These are phyloP conservation scores for Kuraishia cidri DNA, from an alignment of 805 yeast genomes.

Conservation along the genomic window DNA sequence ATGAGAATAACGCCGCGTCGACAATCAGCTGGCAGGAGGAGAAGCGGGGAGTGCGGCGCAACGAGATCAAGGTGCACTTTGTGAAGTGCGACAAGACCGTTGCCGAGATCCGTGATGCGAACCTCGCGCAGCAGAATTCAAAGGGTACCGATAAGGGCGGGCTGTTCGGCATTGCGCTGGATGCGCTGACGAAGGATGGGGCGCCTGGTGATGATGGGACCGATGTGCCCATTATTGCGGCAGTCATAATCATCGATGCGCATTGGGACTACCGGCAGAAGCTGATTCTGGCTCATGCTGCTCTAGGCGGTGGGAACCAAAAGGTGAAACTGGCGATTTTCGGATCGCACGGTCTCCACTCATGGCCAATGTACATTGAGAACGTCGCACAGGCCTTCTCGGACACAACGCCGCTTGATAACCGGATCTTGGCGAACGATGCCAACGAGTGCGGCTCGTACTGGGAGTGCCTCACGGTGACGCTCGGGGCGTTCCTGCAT, in stretches of 20 bases:
- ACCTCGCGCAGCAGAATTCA: slow-evolving; percentile 80
- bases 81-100: slow-evolving; percentile 58
- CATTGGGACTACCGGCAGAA: slow-evolving; percentile 62
- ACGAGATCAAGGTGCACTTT: slow-evolving; percentile 72
- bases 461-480: slow-evolving; percentile 85
- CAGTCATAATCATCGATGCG: slow-evolving; percentile 77
- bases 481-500: slow-evolving; percentile 91
- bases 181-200: slow-evolving; percentile 52
- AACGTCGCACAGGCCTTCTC: slow-evolving; percentile 58
- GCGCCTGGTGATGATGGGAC: slow-evolving; percentile 35
- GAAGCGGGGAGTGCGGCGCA: slow-evolving; percentile 25
- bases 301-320: slow-evolving; percentile 81
- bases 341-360: slow-evolving; percentile 86
- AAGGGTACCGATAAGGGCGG: slow-evolving; percentile 69
- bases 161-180: slow-evolving; percentile 69
- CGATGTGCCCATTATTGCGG: slow-evolving; percentile 61
- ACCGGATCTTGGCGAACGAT: slow-evolving; percentile 82
- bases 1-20: slow-evolving; percentile 48
- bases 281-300: slow-evolving; percentile 80
- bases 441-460: slow-evolving; percentile 72
- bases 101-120: slow-evolving; percentile 64
- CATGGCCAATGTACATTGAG: slow-evolving; percentile 87
- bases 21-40: slow-evolving; percentile 41
- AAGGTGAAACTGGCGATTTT: slow-evolving; percentile 75
- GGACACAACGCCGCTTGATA: slow-evolving; percentile 60